A percentile compares a stretch with the other conserved stretches of the same genome.
These are phyloP conservation scores for Wickerhamomyces queroliae DNA, from an alignment of 805 yeast species.

Conservation along the genomic window DNA sequence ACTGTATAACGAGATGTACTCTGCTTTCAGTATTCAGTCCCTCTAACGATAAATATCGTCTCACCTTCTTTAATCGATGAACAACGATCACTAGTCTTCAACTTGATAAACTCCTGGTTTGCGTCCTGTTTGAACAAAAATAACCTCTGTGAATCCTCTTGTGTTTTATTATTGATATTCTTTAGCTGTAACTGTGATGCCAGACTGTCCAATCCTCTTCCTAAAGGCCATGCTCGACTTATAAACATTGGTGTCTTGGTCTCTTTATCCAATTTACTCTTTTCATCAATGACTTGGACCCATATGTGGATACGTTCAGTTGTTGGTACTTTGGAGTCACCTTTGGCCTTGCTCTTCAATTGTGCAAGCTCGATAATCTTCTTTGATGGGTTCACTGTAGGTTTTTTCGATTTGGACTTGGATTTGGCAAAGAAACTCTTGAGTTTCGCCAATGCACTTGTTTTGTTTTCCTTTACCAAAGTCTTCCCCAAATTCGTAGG, in stretches of 20 bases:
- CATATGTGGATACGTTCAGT: slow-evolving; percentile 17
- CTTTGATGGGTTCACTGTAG: slow-evolving; percentile 11
- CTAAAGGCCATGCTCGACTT: slow-evolving; percentile 22
- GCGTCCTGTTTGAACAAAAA: slow-evolving; percentile 14
- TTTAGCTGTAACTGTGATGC: slow-evolving; percentile 14
- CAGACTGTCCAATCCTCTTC: slow-evolving; percentile 20
- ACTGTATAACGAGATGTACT: too few relatives aligned
- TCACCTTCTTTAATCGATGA: slow-evolving; percentile 13
- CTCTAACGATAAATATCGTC: slow-evolving; percentile 19
- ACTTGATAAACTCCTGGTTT: slow-evolving; percentile 8
- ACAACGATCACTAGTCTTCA: slow-evolving; percentile 16
- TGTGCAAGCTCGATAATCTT: slow-evolving; percentile 14
- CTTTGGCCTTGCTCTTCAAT: slow-evolving; percentile 18
- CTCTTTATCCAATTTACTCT: slow-evolving; percentile 15
- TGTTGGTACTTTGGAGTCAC: slow-evolving; percentile 14
- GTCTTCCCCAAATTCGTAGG: slow-evolving; percentile 9
- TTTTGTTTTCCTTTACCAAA: slow-evolving; percentile 2
- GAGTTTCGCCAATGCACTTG: slow-evolving; percentile 15
- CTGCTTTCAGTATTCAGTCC: slow-evolving; percentile 11
- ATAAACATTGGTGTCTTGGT: slow-evolving; percentile 15
- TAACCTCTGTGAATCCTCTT: slow-evolving; percentile 13
- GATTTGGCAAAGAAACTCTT: slow-evolving; percentile 12
- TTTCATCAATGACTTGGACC: slow-evolving; percentile 21
- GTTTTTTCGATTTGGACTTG: slow-evolving; percentile 3
- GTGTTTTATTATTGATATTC: slow-evolving; percentile 20